phyloP scores from a whole-genome alignment of 2,329 filamentous ascomycete genomes.

The Lachnellula occidentalis region DNA sequence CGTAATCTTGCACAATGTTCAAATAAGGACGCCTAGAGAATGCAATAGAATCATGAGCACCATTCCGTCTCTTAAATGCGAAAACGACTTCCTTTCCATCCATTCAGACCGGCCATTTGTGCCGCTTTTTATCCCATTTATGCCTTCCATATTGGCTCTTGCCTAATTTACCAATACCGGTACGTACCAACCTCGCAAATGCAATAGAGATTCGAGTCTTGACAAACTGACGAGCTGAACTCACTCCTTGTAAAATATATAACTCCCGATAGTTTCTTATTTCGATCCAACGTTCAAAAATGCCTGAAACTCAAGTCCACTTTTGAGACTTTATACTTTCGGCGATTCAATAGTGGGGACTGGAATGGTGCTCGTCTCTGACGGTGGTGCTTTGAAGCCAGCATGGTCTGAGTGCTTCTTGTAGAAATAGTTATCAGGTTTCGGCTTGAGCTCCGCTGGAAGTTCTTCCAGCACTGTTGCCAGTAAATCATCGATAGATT shows the following conservation, averaged over 20 bases:
- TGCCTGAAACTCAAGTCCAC: constrained; percentile 3
- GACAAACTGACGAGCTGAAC: no score
- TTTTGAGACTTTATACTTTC: constrained; percentile 12
- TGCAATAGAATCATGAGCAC: no score
- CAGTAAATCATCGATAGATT: constrained; percentile 70
- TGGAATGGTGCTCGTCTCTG: constrained; percentile 19
- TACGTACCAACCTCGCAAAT: not conserved
- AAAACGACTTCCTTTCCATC: not conserved
- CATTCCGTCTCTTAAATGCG: no score
- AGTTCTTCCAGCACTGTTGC: constrained; percentile 68
- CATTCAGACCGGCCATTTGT: not conserved
- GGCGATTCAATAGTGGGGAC: constrained; percentile 21
- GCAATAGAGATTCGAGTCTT: no score
- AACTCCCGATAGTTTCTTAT: not conserved
- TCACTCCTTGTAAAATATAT: not conserved
- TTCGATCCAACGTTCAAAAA: not conserved
- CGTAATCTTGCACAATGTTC: no score
- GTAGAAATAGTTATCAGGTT: constrained; percentile 71
- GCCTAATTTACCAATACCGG: not conserved
- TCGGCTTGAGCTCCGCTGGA: constrained; percentile 66
- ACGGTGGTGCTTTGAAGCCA: constrained; percentile 61
- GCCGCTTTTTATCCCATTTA: no score
- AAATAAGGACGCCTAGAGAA: no score
- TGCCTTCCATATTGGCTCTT: no score
- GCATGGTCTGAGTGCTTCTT: constrained; percentile 87